Evolutionary conservation across 495 filamentous ascomycete genomes (phyloP).

Genomic region (Neurospora sp.): DNA sequence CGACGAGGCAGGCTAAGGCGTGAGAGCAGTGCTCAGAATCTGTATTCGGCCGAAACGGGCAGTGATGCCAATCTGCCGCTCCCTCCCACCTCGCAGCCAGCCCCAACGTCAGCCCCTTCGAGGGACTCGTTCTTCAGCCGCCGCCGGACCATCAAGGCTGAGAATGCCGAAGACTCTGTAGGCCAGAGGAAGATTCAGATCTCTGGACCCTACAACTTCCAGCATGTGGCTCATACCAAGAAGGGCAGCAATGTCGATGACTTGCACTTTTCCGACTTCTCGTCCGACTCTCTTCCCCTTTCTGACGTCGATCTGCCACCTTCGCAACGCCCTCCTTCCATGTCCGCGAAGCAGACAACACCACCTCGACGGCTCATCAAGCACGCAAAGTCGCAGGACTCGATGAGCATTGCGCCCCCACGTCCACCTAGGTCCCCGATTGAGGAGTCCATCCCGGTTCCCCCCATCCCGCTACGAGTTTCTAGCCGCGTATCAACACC

Average conservation of each 20-base stretch:
- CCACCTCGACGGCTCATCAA: slow-evolving; percentile 26
- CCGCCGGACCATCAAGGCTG: slow-evolving; percentile 26
- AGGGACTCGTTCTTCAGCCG: slow-evolving; percentile 36
- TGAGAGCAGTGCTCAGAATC: slow-evolving; percentile 30
- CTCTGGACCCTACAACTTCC: slow-evolving; percentile 80
- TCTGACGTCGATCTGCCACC: slow-evolving; percentile 16
- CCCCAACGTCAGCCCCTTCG: slow-evolving; percentile 9
- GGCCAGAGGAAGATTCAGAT: slow-evolving; percentile 42
- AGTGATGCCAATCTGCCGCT: slow-evolving; percentile 15
- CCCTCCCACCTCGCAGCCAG: not conserved
- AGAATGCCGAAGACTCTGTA: slow-evolving; percentile 14
- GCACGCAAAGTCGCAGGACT: slow-evolving; percentile 37
- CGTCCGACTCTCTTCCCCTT: slow-evolving; percentile 39
- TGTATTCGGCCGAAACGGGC: slow-evolving; percentile 26
- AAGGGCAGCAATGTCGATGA: slow-evolving; percentile 56
- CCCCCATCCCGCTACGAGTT: slow-evolving; percentile 31
- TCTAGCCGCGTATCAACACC: slow-evolving; percentile 38
- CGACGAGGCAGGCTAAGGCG: slow-evolving; percentile 31
- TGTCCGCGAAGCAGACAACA: slow-evolving; percentile 12
- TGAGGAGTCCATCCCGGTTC: slow-evolving; percentile 18
- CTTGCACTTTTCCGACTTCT: slow-evolving; percentile 53
- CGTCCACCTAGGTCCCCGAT: slow-evolving; percentile 39
- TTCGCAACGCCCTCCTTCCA: slow-evolving; percentile 11
- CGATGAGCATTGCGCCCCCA: slow-evolving; percentile 33
- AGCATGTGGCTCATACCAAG: slow-evolving; percentile 72